phyloP scores from a whole-genome alignment of 2,329 filamentous ascomycete genomes.

The Diaporthe longicolla region DNA sequence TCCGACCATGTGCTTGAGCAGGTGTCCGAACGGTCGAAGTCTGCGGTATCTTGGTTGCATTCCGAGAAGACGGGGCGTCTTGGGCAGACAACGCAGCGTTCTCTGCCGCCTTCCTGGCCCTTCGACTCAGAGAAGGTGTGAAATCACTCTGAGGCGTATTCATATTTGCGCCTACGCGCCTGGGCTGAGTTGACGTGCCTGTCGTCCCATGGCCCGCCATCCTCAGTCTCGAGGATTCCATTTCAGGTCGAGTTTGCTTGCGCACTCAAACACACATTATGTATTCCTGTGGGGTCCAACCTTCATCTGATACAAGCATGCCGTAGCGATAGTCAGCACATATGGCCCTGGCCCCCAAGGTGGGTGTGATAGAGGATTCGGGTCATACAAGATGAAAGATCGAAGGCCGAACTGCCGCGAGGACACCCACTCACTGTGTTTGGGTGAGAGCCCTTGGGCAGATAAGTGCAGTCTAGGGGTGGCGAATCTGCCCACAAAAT shows the following conservation, averaged over 20 bases:
- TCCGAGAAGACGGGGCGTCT: constrained; percentile 42
- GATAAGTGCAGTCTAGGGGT: constrained; percentile 2
- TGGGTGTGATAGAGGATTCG: constrained; percentile 1
- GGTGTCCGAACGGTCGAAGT: constrained; percentile 50
- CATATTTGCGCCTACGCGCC: constrained; percentile 48
- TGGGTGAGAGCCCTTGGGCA: not conserved
- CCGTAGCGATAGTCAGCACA: constrained; percentile 31
- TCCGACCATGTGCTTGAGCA: constrained; percentile 45
- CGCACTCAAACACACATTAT: constrained; percentile 42
- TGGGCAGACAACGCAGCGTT: constrained; percentile 38
- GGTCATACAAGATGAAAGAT: constrained; percentile 7
- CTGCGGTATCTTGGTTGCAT: constrained; percentile 55
- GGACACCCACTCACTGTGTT: constrained; percentile 34
- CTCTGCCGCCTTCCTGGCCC: constrained; percentile 48
- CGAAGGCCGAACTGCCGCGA: not conserved
- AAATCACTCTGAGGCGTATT: constrained; percentile 49
- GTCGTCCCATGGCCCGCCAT: constrained; percentile 47
- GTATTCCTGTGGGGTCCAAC: constrained; percentile 33
- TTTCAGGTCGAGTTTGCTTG: constrained; percentile 47
- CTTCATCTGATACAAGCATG: constrained; percentile 41
- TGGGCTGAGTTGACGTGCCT: constrained; percentile 47
- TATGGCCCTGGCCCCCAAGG: constrained; percentile 6
- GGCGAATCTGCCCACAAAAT: constrained; percentile 10
- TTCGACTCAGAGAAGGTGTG: constrained; percentile 46
- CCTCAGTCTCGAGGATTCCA: constrained; percentile 51